Evolutionary conservation across 805 yeast species (phyloP).

Genomic region (Tetrapisispora phaffii): DNA sequence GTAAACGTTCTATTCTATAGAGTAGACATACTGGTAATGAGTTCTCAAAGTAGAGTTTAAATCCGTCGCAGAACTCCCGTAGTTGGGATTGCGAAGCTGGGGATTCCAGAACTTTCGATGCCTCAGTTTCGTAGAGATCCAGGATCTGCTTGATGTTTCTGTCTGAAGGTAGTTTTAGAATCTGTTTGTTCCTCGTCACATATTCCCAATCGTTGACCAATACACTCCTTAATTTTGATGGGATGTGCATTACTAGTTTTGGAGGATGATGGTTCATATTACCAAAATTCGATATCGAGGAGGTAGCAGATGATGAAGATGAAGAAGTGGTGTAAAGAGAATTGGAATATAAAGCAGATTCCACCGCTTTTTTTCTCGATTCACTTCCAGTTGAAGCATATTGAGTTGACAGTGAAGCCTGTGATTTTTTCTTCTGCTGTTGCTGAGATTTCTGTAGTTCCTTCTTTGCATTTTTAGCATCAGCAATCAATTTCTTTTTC

Average conservation of each 20-base stretch:
- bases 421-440: slow-evolving; percentile 19
- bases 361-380: slow-evolving; percentile 1
- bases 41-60: slow-evolving; percentile 64
- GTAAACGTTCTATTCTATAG: slow-evolving; percentile 25
- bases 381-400: neutral
- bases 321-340: neutral
- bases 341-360: neutral
- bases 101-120: slow-evolving; percentile 21
- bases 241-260: neutral
- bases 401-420: neutral
- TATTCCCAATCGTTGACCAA: slow-evolving; percentile 92
- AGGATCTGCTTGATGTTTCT: slow-evolving; percentile 45
- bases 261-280: neutral
- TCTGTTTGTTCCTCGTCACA: slow-evolving; percentile 68
- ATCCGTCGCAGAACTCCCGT: slow-evolving; percentile 61
- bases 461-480: slow-evolving; percentile 31
- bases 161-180: slow-evolving; percentile 54
- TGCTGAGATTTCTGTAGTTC: slow-evolving; percentile 19
- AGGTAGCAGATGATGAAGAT: neutral
- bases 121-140: slow-evolving; percentile 35
- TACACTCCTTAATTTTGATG: slow-evolving; percentile 47
- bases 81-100: slow-evolving; percentile 39
- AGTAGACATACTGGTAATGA: slow-evolving; percentile 34
- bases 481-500: slow-evolving; percentile 50
- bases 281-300: neutral